phyloP scores from a whole-genome alignment of 148 eudicot species.

The Dysphania ambrosioides region DNA sequence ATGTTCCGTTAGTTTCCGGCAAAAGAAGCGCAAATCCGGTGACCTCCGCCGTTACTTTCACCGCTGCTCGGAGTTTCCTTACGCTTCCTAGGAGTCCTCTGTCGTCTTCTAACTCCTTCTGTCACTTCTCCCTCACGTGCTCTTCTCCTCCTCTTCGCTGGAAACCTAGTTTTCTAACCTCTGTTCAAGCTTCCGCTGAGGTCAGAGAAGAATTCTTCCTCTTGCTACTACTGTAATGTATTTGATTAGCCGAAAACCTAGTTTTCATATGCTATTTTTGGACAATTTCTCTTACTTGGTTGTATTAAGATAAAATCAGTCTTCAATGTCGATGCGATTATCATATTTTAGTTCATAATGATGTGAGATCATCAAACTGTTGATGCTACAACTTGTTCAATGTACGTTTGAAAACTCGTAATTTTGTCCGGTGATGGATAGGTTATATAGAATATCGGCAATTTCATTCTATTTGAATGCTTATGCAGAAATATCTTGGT shows the following conservation, averaged over 20 bases:
- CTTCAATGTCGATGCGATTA: neutral
- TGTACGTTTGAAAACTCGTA: no score
- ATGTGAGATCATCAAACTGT: neutral
- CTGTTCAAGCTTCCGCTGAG: conserved; percentile 66
- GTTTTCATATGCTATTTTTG: no score
- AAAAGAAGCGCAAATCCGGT: conserved; percentile 28
- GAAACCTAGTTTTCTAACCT: conserved; percentile 18
- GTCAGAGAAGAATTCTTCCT: no score
- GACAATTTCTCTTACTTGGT: neutral
- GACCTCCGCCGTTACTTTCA: conserved; percentile 11
- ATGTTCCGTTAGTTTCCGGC: conserved; percentile 44
- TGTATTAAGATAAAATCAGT: neutral
- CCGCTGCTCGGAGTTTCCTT: conserved; percentile 15
- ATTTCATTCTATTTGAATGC: no score
- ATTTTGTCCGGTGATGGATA: neutral
- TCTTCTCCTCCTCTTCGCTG: conserved; percentile 26
- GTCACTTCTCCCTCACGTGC: conserved; percentile 26
- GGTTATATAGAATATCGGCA: no score
- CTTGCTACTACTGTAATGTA: no score
- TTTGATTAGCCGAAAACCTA: no score
- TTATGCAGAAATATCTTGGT: neutral
- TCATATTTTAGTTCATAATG: neutral
- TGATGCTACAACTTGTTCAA: neutral
- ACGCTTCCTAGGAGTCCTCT: conserved; percentile 29
- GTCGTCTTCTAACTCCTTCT: conserved; percentile 34